Base-by-base conservation (phyloP, 345 rosid genomes). In the Populus ilicifolia region DNA sequence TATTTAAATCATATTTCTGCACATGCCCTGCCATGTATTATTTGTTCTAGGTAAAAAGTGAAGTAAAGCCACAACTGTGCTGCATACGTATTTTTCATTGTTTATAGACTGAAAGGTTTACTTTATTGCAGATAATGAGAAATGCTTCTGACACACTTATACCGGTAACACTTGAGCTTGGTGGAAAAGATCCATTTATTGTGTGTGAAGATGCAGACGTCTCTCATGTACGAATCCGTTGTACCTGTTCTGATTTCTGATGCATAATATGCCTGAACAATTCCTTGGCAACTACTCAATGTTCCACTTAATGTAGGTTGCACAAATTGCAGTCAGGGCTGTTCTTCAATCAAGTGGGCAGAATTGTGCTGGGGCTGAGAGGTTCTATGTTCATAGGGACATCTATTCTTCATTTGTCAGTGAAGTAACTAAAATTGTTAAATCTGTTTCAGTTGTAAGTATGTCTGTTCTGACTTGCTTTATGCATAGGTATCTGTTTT, bases 351-450 rank as follows among this genome's bases (percentile, higher is more conserved):
- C 99, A 71, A 89, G 98, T 71, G 99, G 98, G 75, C 99, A 96
- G 89, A 96, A 93, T 78, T 96, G 99, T 90, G 99, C 98, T 70
- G 99, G 99, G 75, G 98, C 99, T 78, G 99, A 96, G 86, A 91
- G 98, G 82, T 96, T 93, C 85, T 93, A 96, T 87, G 98, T 93
- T 78, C 98, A 91, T 78, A 88, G 72, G 84, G 93, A 92, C 78
- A 79, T 93, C 63, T 90, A 90, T 87, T 73, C 94, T 78, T 86
- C 93, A 78, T 96, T 96, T 85, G 87, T 91, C 79, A 88, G 78
- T 85, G 87, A 92, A 90, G 89, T 96, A 66, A 44, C 92, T 43
- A 90, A 88, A 74, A 91, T 96, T 70, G 89, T 96, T 73, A 96
- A 92, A 87, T 93, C 99, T 68, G 93, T 93, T 85, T 84, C 93